phyloP scores from a whole-genome alignment of 1,139 yeast genomes.

The Scheffersomyces parashehatae region DNA sequence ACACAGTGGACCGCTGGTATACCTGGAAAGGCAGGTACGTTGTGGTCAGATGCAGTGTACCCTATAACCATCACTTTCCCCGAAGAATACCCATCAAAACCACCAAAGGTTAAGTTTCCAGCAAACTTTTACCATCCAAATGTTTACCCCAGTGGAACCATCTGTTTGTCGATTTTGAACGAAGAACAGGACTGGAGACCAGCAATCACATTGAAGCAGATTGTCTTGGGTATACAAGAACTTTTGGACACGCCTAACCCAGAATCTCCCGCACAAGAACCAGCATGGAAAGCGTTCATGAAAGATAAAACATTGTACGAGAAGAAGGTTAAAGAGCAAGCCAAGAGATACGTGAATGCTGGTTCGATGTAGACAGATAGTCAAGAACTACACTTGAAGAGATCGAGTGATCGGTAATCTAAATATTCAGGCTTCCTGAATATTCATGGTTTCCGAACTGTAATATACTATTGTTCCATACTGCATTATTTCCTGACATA shows the following conservation, averaged over 20 bases:
- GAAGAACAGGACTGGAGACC: slow-evolving; percentile 99
- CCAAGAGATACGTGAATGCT: slow-evolving; percentile 59
- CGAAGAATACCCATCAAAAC: slow-evolving; percentile 93
- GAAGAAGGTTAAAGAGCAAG: slow-evolving; percentile 78
- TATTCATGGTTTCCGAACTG: no score
- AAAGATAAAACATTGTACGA: slow-evolving; percentile 70
- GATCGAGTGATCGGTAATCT: no score
- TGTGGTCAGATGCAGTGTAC: slow-evolving; percentile 87
- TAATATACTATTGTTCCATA: no score
- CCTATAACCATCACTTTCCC: slow-evolving; percentile 86
- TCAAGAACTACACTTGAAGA: no score
- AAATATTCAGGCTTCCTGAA: no score
- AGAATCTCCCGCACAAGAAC: slow-evolving; percentile 95
- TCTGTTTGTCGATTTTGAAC: slow-evolving; percentile 87
- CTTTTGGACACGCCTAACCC: slow-evolving; percentile 88
- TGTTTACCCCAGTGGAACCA: slow-evolving; percentile 95
- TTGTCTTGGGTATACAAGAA: slow-evolving; percentile 90
- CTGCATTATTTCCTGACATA: no score
- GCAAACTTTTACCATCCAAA: slow-evolving; percentile 93
- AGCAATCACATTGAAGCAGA: slow-evolving; percentile 88
- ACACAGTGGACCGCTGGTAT: slow-evolving; percentile 93
- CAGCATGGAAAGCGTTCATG: slow-evolving; percentile 86
- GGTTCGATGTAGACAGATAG: slow-evolving; percentile 2
- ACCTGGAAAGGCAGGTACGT: slow-evolving; percentile 85
- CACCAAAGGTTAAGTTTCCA: slow-evolving; percentile 90